Evolutionary conservation across 2,329 filamentous ascomycete species (phyloP).

Genomic region (Sarocladium strictum): DNA sequence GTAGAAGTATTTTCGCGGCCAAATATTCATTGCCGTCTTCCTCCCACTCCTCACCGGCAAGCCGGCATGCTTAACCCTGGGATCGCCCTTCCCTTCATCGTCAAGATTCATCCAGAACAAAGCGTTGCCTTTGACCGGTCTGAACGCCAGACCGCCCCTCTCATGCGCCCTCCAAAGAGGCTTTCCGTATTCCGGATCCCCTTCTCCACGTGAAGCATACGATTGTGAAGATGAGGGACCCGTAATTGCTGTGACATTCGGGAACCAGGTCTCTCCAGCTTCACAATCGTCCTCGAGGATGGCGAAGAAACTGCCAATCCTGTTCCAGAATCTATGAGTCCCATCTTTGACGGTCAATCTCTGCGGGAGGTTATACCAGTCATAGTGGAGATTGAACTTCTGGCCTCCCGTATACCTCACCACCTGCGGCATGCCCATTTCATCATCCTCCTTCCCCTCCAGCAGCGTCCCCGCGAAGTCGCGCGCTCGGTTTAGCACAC

Average conservation of each 20-base stretch:
- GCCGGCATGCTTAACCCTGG: conserved; percentile 1
- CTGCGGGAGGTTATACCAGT: conserved; percentile 5
- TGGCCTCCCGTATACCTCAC: neutral
- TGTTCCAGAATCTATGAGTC: conserved; percentile 1
- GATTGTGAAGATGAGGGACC: neutral
- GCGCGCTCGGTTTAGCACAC: neutral
- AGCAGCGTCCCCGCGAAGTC: neutral
- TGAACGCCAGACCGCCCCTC: neutral
- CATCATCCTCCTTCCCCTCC: neutral
- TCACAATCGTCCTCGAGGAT: neutral
- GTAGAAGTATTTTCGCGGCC: conserved; percentile 6
- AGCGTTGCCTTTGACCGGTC: conserved; percentile 4
- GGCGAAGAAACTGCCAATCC: conserved; percentile 1
- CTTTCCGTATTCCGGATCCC: neutral
- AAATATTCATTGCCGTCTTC: conserved; percentile 8
- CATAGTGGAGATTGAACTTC: conserved; percentile 5
- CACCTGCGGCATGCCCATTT: conserved; percentile 5
- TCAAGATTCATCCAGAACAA: conserved; percentile 6
- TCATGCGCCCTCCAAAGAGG: conserved; percentile 5
- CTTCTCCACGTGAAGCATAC: neutral
- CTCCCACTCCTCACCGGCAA: neutral
- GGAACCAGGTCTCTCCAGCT: conserved; percentile 6
- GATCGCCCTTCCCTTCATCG: neutral
- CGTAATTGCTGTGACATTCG: neutral
- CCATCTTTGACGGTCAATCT: conserved; percentile 1